Conservation (phyloP, 176 grass and related monocot species). For the Bothriochloa decipiens region DNA sequence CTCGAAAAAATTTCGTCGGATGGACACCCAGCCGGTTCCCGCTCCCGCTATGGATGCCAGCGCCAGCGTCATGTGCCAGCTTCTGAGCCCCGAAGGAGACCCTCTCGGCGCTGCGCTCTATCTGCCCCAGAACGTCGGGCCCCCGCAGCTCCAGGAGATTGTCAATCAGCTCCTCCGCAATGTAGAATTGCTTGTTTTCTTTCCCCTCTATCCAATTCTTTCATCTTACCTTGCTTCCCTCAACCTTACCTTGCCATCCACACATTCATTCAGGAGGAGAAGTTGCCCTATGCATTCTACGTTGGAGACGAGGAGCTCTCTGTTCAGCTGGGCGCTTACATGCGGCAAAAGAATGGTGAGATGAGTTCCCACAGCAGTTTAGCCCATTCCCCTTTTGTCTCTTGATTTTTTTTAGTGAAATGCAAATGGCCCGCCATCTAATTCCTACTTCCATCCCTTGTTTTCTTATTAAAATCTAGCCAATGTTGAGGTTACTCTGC, state of each 20-base stretch:
- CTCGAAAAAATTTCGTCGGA: slow-evolving; percentile 5
- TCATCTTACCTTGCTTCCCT: neutral
- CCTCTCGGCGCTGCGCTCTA: slow-evolving; percentile 71
- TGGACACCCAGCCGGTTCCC: slow-evolving; percentile 15
- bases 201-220: neutral
- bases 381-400: neutral
- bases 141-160: slow-evolving; percentile 87
- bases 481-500: slow-evolving; percentile 80
- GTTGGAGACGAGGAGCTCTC: slow-evolving; percentile 85
- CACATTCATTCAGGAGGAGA: slow-evolving; percentile 70
- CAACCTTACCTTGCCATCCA: neutral
- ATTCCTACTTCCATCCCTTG: neutral
- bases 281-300: slow-evolving; percentile 89
- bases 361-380: neutral
- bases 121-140: slow-evolving; percentile 81
- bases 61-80: slow-evolving; percentile 75
- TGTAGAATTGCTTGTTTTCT: slow-evolving; percentile 53
- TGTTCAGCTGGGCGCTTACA: slow-evolving; percentile 69
- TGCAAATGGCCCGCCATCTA: neutral
- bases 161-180: slow-evolving; percentile 92
- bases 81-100: slow-evolving; percentile 78
- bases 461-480: slow-evolving; percentile 48
- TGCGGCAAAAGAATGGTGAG: slow-evolving; percentile 81
- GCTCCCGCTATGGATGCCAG: neutral
- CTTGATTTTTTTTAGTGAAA: neutral